These are phyloP conservation scores for Sarocladium strictum DNA, from an alignment of 2,329 filamentous ascomycete species.

Conservation along the genomic window DNA sequence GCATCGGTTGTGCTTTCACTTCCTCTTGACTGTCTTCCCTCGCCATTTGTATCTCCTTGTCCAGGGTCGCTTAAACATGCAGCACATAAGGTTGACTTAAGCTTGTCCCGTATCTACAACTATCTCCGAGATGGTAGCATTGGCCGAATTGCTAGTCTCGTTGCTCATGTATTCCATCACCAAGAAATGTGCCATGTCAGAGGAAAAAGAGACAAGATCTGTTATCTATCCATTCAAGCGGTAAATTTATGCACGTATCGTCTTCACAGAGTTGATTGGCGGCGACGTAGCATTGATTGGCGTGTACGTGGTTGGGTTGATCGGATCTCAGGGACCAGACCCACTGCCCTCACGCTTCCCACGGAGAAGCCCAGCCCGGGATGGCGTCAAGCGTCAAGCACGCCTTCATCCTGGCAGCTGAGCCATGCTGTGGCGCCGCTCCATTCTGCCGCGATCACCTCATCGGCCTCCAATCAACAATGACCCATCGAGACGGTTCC, in stretches of 20 bases:
- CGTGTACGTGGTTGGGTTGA: neutral
- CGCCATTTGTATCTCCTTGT: neutral
- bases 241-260: too few relatives aligned
- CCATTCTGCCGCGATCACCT: neutral
- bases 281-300: neutral
- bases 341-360: neutral
- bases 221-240: too few relatives aligned
- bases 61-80: too few relatives aligned
- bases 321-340: neutral
- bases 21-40: too few relatives aligned
- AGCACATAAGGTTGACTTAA: too few relatives aligned
- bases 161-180: too few relatives aligned
- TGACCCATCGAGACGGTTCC: neutral
- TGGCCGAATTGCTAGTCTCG: too few relatives aligned
- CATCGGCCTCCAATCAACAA: constrained; percentile 4
- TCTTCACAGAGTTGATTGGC: too few relatives aligned
- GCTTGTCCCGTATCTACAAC: too few relatives aligned
- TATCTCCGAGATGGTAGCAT: neutral
- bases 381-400: constrained; percentile 5
- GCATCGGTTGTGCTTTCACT: too few relatives aligned
- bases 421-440: neutral
- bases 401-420: constrained; percentile 6
- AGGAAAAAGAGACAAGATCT: too few relatives aligned
- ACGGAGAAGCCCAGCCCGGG: neutral
- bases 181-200: too few relatives aligned